These are phyloP conservation scores for Xanthoconium stramineum DNA, from an alignment of 768 basidiomycete genomes.

Conservation along the genomic window DNA sequence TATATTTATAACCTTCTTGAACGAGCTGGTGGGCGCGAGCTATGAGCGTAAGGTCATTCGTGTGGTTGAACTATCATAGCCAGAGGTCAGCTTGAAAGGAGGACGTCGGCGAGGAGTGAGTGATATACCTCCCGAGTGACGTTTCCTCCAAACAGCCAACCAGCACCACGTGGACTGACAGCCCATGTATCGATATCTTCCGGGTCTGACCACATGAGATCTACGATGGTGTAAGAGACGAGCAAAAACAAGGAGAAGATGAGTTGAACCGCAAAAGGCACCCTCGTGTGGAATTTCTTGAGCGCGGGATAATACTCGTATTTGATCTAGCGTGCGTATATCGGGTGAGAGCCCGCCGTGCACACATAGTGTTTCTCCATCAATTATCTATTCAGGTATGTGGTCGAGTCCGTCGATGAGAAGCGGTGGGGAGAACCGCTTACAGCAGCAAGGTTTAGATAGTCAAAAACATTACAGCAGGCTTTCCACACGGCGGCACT, in stretches of 20 bases:
- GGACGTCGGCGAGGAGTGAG: not conserved
- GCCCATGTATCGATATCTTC: conserved; percentile 97
- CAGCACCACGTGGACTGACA: conserved; percentile 93
- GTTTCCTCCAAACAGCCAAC: conserved; percentile 87
- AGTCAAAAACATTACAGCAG: conserved; percentile 96
- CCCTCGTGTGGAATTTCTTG: conserved; percentile 99
- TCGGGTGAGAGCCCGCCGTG: conserved; percentile 97
- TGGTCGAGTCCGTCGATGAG: not conserved
- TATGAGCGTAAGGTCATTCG: conserved; percentile 83
- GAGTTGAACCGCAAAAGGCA: conserved; percentile 80
- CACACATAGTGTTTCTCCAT: conserved; percentile 88
- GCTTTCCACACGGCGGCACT: conserved; percentile 95
- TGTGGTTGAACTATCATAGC: conserved; percentile 78
- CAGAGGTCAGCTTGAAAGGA: not conserved
- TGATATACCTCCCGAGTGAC: conserved; percentile 75
- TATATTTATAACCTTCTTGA: conserved; percentile 93
- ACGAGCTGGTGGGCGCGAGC: conserved; percentile 97
- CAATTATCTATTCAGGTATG: conserved; percentile 70
- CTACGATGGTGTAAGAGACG: conserved; percentile 35
- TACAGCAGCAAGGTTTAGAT: conserved; percentile 91
- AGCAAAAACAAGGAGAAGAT: not conserved
- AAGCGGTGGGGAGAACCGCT: conserved; percentile 23
- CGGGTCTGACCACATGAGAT: conserved; percentile 98
- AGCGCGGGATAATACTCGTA: conserved; percentile 87
- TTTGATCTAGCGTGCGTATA: conserved; percentile 91